Evolutionary conservation across 2,329 filamentous ascomycete species (phyloP).

Genomic region (Diaporthe citrichinensis): DNA sequence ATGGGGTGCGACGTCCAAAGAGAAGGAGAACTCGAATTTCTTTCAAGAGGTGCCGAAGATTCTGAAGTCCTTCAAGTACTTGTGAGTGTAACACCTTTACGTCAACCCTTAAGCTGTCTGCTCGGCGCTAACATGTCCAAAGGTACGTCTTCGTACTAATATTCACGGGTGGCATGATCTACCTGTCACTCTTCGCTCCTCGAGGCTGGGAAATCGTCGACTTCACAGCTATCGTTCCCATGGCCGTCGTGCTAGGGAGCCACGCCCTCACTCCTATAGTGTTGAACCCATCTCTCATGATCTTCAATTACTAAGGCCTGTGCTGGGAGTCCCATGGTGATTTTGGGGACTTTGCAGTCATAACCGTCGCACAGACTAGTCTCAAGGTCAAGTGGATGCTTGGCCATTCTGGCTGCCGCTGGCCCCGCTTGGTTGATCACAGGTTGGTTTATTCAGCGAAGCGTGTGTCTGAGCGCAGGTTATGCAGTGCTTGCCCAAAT

Average conservation of each 20-base stretch:
- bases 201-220: conserved; percentile 67
- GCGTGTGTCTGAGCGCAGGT: neutral
- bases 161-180: conserved; percentile 62
- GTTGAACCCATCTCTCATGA: conserved; percentile 74
- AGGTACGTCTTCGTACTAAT: conserved; percentile 42
- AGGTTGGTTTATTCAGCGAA: neutral
- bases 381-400: neutral
- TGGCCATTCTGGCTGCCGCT: too few species aligned
- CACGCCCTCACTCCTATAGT: conserved; percentile 71
- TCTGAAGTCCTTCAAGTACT: conserved; percentile 67
- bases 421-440: neutral
- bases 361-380: neutral
- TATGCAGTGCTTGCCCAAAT: neutral
- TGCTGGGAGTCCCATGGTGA: neutral
- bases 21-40: conserved; percentile 69
- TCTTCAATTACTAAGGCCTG: conserved; percentile 66
- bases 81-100: conserved; percentile 60
- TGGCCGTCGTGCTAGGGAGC: conserved; percentile 64
- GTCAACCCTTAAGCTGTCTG: neutral
- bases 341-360: neutral
- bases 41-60: conserved; percentile 69
- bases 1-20: conserved; percentile 70
- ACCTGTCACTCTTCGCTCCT: conserved; percentile 60
- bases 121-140: neutral
- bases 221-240: conserved; percentile 71